Evolutionary conservation across 2,329 filamentous ascomycete species (phyloP).

Genomic region (Neonectria punicea): DNA sequence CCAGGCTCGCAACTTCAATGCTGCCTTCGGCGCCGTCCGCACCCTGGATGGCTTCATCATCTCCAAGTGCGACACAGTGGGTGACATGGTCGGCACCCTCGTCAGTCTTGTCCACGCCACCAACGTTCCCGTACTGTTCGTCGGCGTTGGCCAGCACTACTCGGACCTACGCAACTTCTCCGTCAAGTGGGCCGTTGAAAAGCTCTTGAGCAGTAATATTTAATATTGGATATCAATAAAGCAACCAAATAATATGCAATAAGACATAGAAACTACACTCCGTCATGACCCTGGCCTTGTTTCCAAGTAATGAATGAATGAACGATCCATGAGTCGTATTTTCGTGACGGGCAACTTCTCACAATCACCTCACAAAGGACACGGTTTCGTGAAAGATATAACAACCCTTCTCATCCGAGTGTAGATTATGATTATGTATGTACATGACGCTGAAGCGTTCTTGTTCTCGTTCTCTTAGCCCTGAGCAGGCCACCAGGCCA

Average conservation of each 20-base stretch:
- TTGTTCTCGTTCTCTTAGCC: constrained; percentile 16
- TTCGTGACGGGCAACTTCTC: neutral
- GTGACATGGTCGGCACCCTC: constrained; percentile 96
- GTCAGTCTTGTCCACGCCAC: constrained; percentile 98
- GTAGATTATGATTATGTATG: constrained; percentile 44
- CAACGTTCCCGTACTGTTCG: constrained; percentile 92
- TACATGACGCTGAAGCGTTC: constrained; percentile 30
- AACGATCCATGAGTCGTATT: neutral
- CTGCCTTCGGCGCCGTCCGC: constrained; percentile 83
- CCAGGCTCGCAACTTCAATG: constrained; percentile 96
- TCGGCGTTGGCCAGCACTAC: constrained; percentile 79
- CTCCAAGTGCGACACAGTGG: constrained; percentile 97
- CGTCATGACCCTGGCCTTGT: neutral
- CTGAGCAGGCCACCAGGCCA: constrained; percentile 21
- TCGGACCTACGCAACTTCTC: constrained; percentile 75
- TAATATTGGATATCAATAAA: neutral
- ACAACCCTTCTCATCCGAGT: constrained; percentile 19
- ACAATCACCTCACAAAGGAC: neutral
- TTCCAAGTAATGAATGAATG: neutral
- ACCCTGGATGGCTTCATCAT: constrained; percentile 97
- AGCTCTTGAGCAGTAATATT: constrained; percentile 65
- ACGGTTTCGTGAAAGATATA: neutral
- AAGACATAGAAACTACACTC: constrained; percentile 9
- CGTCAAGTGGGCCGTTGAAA: constrained; percentile 76
- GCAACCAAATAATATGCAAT: constrained; percentile 16